These are phyloP conservation scores for Globisporangium ultimum DNA, from an alignment of 352 stramenopile genomes.

Conservation along the genomic window DNA sequence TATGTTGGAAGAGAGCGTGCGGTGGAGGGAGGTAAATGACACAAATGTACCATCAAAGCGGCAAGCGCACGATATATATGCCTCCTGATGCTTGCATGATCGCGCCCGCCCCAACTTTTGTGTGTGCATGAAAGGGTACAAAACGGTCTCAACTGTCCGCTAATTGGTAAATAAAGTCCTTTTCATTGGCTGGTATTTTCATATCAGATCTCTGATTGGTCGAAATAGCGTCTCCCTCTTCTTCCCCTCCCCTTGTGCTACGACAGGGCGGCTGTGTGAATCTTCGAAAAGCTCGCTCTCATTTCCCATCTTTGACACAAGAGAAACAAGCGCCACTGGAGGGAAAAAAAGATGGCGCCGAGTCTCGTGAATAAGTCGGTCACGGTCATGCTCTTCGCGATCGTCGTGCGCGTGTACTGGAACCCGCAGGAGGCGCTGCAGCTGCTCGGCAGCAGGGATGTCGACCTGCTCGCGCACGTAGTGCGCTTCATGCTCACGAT, in stretches of 20 bases:
- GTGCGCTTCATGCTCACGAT: constrained; percentile 59
- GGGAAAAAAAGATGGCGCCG: constrained; percentile 1
- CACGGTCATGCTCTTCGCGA: constrained; percentile 41
- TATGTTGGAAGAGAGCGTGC: too few relatives aligned
- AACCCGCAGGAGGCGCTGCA: constrained; percentile 39
- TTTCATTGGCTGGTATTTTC: not conserved
- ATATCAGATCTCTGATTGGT: not conserved
- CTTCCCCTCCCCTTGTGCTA: not conserved
- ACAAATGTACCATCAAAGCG: too few relatives aligned
- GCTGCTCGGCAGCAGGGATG: constrained; percentile 26
- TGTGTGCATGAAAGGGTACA: not conserved
- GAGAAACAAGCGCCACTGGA: not conserved
- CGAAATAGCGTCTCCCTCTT: not conserved
- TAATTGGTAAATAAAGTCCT: constrained; percentile 6
- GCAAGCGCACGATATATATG: too few relatives aligned
- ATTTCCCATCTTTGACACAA: not conserved
- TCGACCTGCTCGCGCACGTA: constrained; percentile 43
- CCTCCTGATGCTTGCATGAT: too few relatives aligned
- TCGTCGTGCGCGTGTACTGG: constrained; percentile 45
- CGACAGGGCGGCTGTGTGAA: not conserved
- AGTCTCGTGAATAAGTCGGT: constrained; percentile 23
- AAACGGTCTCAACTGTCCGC: not conserved
- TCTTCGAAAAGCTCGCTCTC: constrained; percentile 1
- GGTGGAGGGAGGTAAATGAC: too few relatives aligned
- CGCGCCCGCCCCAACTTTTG: too few relatives aligned